Conservation (phyloP, 805 yeast genomes). For the Candida hungchunana region DNA sequence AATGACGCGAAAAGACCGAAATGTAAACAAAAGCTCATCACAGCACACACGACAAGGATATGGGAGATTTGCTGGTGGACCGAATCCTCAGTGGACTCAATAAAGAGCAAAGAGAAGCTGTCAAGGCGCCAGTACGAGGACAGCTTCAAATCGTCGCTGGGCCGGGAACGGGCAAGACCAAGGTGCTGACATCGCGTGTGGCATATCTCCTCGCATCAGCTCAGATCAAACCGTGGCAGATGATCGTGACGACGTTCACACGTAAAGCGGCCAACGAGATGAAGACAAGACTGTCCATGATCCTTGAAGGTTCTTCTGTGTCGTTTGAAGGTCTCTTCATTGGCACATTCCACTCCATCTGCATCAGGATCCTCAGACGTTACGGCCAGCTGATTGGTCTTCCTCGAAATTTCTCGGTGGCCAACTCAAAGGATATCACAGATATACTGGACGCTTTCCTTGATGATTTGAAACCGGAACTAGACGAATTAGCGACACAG, state of each 20-base stretch:
- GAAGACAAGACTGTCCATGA: constrained; percentile 49
- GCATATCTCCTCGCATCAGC: constrained; percentile 55
- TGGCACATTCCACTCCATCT: constrained; percentile 90
- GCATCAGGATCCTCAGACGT: constrained; percentile 52
- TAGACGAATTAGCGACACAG: constrained; percentile 3
- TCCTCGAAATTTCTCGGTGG: constrained; percentile 42
- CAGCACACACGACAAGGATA: too few species aligned
- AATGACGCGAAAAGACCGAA: constrained; percentile 1
- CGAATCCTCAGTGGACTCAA: constrained; percentile 29
- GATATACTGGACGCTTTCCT: constrained; percentile 40
- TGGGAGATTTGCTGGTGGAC: neutral
- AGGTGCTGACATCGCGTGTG: constrained; percentile 74
- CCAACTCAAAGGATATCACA: constrained; percentile 59
- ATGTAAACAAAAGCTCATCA: constrained; percentile 1
- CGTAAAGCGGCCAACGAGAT: constrained; percentile 89
- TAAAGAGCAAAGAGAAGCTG: constrained; percentile 42
- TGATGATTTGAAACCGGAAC: constrained; percentile 5
- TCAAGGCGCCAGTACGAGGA: constrained; percentile 34
- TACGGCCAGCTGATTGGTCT: constrained; percentile 51
- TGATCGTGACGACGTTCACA: constrained; percentile 89
- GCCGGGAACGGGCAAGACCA: constrained; percentile 72
- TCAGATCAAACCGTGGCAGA: constrained; percentile 52
- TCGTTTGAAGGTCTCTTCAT: constrained; percentile 48
- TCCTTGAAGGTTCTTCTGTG: constrained; percentile 32
- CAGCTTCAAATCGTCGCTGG: constrained; percentile 56